Evolutionary conservation across 192 early-diverging fungal species (phyloP), one percentile per base, ranked within the genome.

Genomic region (Geosiphon pyriformis): DNA sequence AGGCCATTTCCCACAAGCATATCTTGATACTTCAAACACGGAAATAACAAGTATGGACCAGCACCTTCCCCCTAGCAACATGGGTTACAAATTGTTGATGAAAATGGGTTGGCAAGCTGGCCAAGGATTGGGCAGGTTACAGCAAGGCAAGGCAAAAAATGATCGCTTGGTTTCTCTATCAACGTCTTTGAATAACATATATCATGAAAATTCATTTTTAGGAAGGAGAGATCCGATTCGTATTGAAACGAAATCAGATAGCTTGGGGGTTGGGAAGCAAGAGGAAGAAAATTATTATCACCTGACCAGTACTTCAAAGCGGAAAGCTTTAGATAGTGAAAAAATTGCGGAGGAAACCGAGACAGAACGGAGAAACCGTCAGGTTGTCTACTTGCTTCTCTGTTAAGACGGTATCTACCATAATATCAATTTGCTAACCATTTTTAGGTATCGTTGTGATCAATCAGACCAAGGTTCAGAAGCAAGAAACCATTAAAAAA

Each of bases 81-180:
- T 80, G 4, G 90, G 90, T 3, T 92, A 83, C 67, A 54, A 75
- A 34, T 70, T 92, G n/a, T 63, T 90, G 22, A 69, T 80, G 50
- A 86, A 87, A 65, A 85, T 91, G 83, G 89, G 89, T 0, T 91
- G 89, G 89, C 74, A 68, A 57, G 74, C 69, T 20, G 87, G 87
- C 6, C 74, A 66, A 37, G 88, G 88, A 29, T 68, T 91, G 2
- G 89, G 89, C 26, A 59, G 55, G 18, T 48, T 59, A 17, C 75
- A 75, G 18, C 77, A 84, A 71, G 87, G 87, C 86, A 37, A 60
- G 8, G 27, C 18, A 33, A 23, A 37, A 17, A 6, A 42, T 10
- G 37, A 42, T 10, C 37, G 15, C 15, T 42, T 42, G 7, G 37
- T 42, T 42, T 15, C 6, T 42, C 37, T 10, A 15, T 42, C 37